Evolutionary conservation across 768 basidiomycete genomes (phyloP).

Genomic region (Pisolithus sp.): DNA sequence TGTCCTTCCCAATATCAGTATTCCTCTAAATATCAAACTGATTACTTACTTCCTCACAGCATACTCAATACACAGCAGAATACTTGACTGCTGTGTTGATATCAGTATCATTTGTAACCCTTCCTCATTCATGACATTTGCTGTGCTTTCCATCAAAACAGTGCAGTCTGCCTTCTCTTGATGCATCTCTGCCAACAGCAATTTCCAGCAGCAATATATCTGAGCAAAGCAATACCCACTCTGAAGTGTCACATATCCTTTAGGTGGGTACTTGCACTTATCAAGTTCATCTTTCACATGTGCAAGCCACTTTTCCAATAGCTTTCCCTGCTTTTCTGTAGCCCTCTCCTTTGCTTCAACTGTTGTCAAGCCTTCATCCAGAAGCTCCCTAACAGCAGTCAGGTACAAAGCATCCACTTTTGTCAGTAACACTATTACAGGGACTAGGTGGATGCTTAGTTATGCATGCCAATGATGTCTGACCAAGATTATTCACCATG

Average conservation of each 20-base stretch:
- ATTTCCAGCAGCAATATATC: neutral
- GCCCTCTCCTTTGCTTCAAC: slow-evolving; percentile 8
- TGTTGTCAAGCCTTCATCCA: slow-evolving; percentile 5
- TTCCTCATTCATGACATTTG: neutral
- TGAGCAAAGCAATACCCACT: neutral
- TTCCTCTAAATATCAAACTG: too few relatives aligned
- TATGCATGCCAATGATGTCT: neutral
- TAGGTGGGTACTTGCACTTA: neutral
- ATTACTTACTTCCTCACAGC: neutral
- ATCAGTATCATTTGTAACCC: neutral
- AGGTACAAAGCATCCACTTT: slow-evolving; percentile 29
- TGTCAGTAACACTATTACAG: slow-evolving; percentile 34
- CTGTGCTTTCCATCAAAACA: neutral
- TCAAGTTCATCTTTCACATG: neutral
- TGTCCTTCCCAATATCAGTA: too few relatives aligned
- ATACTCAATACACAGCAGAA: neutral
- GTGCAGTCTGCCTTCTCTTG: neutral
- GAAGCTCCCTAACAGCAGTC: slow-evolving; percentile 12
- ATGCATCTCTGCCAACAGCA: neutral
- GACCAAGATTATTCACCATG: neutral
- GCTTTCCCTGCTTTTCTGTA: slow-evolving; percentile 8
- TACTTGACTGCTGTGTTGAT: neutral
- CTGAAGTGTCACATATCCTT: neutral
- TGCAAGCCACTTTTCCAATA: neutral
- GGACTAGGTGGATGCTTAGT: slow-evolving; percentile 21